These are phyloP conservation scores for Dichotomopilus funicola DNA, from an alignment of 2,329 filamentous ascomycete genomes.

Conservation along the genomic window DNA sequence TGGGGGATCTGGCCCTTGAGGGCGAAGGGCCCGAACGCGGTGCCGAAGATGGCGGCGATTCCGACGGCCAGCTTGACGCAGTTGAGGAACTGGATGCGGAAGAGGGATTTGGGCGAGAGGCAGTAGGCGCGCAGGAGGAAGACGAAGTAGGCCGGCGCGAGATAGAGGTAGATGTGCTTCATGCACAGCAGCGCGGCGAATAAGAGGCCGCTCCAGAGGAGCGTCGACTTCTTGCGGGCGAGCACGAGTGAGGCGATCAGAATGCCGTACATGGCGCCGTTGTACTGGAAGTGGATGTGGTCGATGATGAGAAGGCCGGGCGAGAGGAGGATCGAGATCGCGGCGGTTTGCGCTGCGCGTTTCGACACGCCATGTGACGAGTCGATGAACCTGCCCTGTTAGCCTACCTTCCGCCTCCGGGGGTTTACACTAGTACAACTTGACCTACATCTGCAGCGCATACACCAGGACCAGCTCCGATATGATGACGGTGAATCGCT, in stretches of 20 bases:
- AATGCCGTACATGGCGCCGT: slow-evolving; percentile 91
- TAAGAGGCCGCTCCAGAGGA: slow-evolving; percentile 70
- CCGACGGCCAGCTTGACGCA: slow-evolving; percentile 74
- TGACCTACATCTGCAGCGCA: slow-evolving; percentile 64
- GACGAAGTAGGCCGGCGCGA: slow-evolving; percentile 92
- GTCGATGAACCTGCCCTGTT: slow-evolving; percentile 59
- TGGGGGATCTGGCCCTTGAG: slow-evolving; percentile 77
- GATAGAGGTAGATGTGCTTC: slow-evolving; percentile 97
- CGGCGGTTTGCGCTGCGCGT: slow-evolving; percentile 74
- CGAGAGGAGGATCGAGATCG: slow-evolving; percentile 82
- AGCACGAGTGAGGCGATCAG: slow-evolving; percentile 80
- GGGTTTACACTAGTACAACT: background rate
- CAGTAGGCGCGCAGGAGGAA: slow-evolving; percentile 88
- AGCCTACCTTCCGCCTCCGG: background rate
- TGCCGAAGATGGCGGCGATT: slow-evolving; percentile 62
- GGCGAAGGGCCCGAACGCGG: slow-evolving; percentile 87
- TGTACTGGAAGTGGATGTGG: slow-evolving; percentile 98
- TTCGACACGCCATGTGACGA: slow-evolving; percentile 60
- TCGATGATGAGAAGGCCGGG: slow-evolving; percentile 95
- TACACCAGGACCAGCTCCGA: slow-evolving; percentile 80
- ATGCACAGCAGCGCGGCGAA: slow-evolving; percentile 85
- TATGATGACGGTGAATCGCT: slow-evolving; percentile 77
- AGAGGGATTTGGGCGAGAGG: slow-evolving; percentile 67
- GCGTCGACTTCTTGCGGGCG: slow-evolving; percentile 66
- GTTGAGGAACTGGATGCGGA: slow-evolving; percentile 70